phyloP scores from a whole-genome alignment of 2,329 filamentous ascomycete species.

The Penicillium paneum region DNA sequence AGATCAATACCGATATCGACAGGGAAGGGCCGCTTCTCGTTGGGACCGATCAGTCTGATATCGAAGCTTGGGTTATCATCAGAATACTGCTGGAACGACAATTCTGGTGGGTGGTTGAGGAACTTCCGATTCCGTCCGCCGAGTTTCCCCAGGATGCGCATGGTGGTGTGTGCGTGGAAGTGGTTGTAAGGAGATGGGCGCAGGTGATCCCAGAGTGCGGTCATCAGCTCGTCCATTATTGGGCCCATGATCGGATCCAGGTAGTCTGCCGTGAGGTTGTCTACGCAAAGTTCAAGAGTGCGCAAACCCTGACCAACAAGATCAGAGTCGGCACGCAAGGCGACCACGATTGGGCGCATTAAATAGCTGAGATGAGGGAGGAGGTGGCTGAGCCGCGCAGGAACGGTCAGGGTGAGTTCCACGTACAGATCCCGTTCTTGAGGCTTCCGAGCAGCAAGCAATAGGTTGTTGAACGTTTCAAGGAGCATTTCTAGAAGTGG shows the following conservation, averaged over 20 bases:
- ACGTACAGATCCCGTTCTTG: constrained; percentile 94
- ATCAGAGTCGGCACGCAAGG: constrained; percentile 84
- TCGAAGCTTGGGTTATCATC: constrained; percentile 89
- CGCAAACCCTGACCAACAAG: constrained; percentile 90
- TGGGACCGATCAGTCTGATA: constrained; percentile 81
- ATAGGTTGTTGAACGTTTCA: constrained; percentile 91
- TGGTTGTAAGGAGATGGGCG: constrained; percentile 93
- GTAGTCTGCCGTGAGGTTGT: constrained; percentile 97
- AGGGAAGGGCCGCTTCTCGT: constrained; percentile 83
- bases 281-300: constrained; percentile 92
- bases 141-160: constrained; percentile 94
- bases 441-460: constrained; percentile 85
- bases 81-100: constrained; percentile 78
- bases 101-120: constrained; percentile 80
- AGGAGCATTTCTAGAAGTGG: constrained; percentile 95
- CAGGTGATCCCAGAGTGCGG: constrained; percentile 91
- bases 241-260: constrained; percentile 98
- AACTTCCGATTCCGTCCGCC: constrained; percentile 95
- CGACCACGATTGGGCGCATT: constrained; percentile 97
- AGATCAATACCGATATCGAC: constrained; percentile 81
- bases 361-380: constrained; percentile 92
- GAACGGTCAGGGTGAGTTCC: constrained; percentile 92
- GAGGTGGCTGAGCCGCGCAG: constrained; percentile 87
- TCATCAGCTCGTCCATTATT: constrained; percentile 98
- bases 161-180: constrained; percentile 95